Conservation (phyloP, 352 stramenopile genomes). For the Albugo laibachii region DNA sequence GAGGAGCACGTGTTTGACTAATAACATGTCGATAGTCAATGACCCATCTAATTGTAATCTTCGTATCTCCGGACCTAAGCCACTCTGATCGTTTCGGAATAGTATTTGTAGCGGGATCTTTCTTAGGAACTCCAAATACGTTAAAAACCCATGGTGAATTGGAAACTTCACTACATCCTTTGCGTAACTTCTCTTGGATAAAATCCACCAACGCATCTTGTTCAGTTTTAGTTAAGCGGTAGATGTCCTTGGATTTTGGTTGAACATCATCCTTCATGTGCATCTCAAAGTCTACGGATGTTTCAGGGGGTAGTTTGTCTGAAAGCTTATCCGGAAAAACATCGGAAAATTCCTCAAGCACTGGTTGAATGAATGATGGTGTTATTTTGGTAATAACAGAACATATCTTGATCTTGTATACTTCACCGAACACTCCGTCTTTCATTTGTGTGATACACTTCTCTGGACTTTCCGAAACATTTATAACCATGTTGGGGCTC, state of each 20-base stretch:
- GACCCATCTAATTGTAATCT: slow-evolving; percentile 3
- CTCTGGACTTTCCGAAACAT: not conserved
- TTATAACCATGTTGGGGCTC: no score
- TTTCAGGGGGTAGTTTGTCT: not conserved
- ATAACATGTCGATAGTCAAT: slow-evolving; percentile 8
- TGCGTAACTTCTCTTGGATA: slow-evolving; percentile 1
- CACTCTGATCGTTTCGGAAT: slow-evolving; percentile 4
- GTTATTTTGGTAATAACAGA: not conserved
- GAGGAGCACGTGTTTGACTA: slow-evolving; percentile 4
- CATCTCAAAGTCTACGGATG: not conserved
- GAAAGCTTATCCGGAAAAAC: not conserved
- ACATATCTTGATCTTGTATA: not conserved
- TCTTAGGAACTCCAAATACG: slow-evolving; percentile 10
- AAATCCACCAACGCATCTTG: slow-evolving; percentile 3
- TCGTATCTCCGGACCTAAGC: slow-evolving; percentile 1
- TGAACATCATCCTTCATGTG: slow-evolving; percentile 5
- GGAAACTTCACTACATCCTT: slow-evolving; percentile 7
- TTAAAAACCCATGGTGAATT: slow-evolving; percentile 9
- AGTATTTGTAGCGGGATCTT: slow-evolving; percentile 6
- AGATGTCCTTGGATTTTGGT: slow-evolving; percentile 4
- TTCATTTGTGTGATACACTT: not conserved
- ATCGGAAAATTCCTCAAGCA: not conserved
- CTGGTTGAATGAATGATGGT: not conserved
- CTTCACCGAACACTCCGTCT: not conserved
- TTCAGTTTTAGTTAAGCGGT: slow-evolving; percentile 5